Conservation (phyloP, 23 red algal species). For the Cyanidiococcus yangmingshanensis region DNA sequence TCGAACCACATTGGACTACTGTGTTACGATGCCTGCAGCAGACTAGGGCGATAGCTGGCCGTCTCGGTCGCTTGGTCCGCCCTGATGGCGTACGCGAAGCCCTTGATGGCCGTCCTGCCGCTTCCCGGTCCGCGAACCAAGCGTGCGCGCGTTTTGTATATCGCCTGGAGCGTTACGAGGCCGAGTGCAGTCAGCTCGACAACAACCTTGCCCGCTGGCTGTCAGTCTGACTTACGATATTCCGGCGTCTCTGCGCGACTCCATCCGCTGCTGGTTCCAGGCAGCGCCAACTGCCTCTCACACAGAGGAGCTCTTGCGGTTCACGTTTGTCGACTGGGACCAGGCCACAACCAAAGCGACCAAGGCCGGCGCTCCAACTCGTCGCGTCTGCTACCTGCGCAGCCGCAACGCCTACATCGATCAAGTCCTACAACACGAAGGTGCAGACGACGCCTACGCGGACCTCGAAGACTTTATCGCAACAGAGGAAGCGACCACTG, state of each 20-base stretch:
- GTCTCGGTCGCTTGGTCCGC: not conserved
- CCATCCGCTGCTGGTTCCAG: too few species aligned
- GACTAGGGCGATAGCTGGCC: not conserved
- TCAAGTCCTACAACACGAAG: conserved; percentile 44
- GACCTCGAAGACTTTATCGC: conserved; percentile 76
- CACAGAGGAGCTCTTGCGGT: too few species aligned
- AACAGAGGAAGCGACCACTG: conserved; percentile 29
- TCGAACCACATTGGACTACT: not conserved
- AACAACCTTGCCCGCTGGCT: not conserved
- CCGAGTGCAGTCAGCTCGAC: not conserved
- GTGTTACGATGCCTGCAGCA: not conserved
- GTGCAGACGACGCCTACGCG: conserved; percentile 43
- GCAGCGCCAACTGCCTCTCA: too few species aligned
- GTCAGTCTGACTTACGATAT: too few species aligned
- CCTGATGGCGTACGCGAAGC: not conserved
- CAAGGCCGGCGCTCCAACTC: not conserved
- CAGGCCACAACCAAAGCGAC: not conserved
- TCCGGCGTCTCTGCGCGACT: too few species aligned
- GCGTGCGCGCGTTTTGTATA: not conserved
- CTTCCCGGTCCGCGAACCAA: not conserved
- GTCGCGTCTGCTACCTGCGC: conserved; percentile 21
- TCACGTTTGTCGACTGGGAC: not conserved
- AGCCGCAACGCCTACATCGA: conserved; percentile 52
- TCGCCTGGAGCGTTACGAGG: not conserved
- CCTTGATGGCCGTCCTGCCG: not conserved